Evolutionary conservation across 768 basidiomycete species (phyloP), one percentile per base, ranked within the genome.

Genomic region (Coprinopsis cinerea): DNA sequence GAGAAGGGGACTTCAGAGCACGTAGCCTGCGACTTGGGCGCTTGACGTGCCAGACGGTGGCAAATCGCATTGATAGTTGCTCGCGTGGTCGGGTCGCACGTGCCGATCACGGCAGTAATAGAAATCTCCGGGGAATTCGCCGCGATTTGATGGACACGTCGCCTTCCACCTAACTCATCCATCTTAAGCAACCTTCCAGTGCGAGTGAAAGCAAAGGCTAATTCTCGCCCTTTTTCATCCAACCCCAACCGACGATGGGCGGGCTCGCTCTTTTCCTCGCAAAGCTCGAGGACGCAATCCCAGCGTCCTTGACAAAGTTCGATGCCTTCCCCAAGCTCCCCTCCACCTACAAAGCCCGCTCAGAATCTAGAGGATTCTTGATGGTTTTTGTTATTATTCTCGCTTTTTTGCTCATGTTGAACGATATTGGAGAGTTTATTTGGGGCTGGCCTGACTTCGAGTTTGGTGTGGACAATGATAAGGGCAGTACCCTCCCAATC

Each of bases 361-460:
- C 88, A 7, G 81, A 85, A 59, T 81, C 83, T 5, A 80, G 92
- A 28, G 91, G 92, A 10, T 81, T 92, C 64, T 73, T 90, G 67
- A 92, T 90, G 17, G 52, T 91, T 59, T 77, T 86, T 53, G 79
- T 92, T 47, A 65, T 72, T 5, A 56, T 85, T 37, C 55, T 91
- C 39, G 81, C 87, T 10, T 67, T 89, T 46, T 57, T 92, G 22
- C 77, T 95, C 17, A 77, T 93, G 49, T 74, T 92, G 53, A 94
- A 95, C 57, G 94, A 98, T 60, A 67, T 94, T 36, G 83, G 83
- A 43, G 94, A 97, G 62, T 98, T 81, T 60, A 68, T 98, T 27
- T 98, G 89, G 79, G 95, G 95, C 37, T 94, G 92, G 80, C 86
- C 90, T 5, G 87, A 90, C 61, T 84, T 85, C 57, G 83, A 86